Base-by-base conservation (phyloP, 768 basidiomycete genomes). In the Collybiopsis luxurians region DNA sequence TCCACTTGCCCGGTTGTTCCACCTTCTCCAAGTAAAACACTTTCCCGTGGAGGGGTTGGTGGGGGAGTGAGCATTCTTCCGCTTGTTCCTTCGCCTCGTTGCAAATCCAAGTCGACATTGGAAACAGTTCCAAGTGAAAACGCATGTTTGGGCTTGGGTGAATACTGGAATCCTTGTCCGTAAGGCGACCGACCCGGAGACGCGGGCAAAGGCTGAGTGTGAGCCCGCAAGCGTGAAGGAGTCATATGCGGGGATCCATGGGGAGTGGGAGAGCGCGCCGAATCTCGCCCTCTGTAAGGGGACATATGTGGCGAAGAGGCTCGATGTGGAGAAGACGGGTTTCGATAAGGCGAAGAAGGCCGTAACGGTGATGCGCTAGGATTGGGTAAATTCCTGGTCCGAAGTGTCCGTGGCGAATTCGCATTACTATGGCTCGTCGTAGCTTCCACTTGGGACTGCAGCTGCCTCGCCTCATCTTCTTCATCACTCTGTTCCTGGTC, bases 31-130 rank as follows among this genome's bases (percentile, higher is more conserved):
- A 49, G 23, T 11, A 49, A n/a, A 27, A 34, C 31, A n/a, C 40
- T 53, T 30, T 53, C 40, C 27, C 51, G 36, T 24, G 51, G 51
- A 26, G 51, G 51, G 2, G 51, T 53, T 2, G 51, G 51, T n/a
- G 51, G 51, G 3, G 51, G 51, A 17, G 51, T 53, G 27, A 53
- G 36, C 51, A 53, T 53, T 24, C 51, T 53, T 17, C 23, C 40
- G n/a, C n/a, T n/a, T n/a, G n/a, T n/a, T n/a, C n/a, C n/a, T n/a
- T n/a, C n/a, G n/a, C n/a, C n/a, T n/a, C n/a, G n/a, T n/a, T n/a
- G n/a, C n/a, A n/a, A n/a, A n/a, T 39, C 38, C 13, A 13, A 23
- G 27, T 15, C 51, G 1, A 53, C 38, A 21, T 31, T 51, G 40
- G 51, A 38, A 1, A 53, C 38, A 12, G 38, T 15, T 1, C 26